Conservation (phyloP, 1,139 yeast species). For the Keqinozyma sinolaborantium region DNA sequence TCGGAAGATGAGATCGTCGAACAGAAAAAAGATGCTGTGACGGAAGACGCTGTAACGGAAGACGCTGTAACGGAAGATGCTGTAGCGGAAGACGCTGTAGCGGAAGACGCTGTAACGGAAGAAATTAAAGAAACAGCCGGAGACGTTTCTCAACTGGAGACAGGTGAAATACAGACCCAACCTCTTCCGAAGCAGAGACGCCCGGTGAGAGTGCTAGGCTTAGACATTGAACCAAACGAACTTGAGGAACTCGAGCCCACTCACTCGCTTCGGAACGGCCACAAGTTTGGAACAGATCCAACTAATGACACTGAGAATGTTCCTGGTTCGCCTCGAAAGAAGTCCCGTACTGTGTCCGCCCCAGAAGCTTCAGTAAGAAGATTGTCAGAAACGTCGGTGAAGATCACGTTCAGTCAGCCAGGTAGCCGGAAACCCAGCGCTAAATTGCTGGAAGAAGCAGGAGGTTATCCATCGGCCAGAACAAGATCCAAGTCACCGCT, state of each 20-base stretch:
- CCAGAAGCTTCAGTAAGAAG: constrained; percentile 1
- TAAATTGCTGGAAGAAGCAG: constrained; percentile 1
- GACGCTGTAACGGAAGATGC: too few relatives aligned
- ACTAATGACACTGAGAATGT: constrained; percentile 1
- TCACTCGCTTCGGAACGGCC: constrained; percentile 20
- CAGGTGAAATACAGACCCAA: background rate
- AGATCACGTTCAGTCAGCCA: background rate
- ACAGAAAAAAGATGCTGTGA: constrained; percentile 2
- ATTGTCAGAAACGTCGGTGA: constrained; percentile 2
- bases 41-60: constrained; percentile 1
- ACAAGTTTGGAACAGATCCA: constrained; percentile 12
- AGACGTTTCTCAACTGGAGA: background rate
- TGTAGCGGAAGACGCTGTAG: constrained; percentile 3
- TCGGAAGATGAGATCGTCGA: constrained; percentile 2
- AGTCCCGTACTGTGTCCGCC: background rate
- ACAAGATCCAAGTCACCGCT: constrained; percentile 44
- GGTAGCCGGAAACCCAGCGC: constrained; percentile 1
- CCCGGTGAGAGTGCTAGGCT: constrained; percentile 15
- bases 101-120: constrained; percentile 5
- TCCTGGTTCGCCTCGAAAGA: constrained; percentile 1
- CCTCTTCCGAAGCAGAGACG: background rate
- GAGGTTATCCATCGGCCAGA: constrained; percentile 33
- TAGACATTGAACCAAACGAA: constrained; percentile 18
- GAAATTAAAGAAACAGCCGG: constrained; percentile 2
- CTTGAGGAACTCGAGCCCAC: constrained; percentile 14